These are phyloP conservation scores for Herpetospermum pedunculosum DNA, from an alignment of 306 rosid species.

Conservation along the genomic window DNA sequence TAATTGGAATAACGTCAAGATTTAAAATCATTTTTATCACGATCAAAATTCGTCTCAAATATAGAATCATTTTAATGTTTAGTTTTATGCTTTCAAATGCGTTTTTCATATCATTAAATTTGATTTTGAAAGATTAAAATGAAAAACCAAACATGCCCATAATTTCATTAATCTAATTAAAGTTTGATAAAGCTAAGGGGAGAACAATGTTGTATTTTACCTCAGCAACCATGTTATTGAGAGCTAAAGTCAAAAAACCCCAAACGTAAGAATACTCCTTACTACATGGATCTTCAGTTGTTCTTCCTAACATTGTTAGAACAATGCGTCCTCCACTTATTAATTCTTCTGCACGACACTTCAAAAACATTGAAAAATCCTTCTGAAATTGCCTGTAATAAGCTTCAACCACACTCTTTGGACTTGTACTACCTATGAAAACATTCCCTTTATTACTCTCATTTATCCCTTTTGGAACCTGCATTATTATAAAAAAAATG, in stretches of 20 bases:
- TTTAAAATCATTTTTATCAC: no score
- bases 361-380: background rate
- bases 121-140: no score
- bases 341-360: background rate
- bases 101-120: no score
- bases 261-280: background rate
- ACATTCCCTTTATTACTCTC: background rate
- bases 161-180: no score
- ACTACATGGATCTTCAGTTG: background rate
- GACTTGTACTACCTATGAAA: background rate
- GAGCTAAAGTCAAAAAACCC: conserved; percentile 15
- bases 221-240: conserved; percentile 33
- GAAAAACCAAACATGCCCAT: no score
- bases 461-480: background rate
- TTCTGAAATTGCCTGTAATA: background rate
- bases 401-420: background rate
- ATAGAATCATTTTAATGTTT: no score
- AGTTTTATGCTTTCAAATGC: no score
- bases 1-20: no score
- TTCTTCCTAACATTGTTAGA: conserved; percentile 15
- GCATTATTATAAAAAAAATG: no score
- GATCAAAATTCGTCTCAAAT: no score
- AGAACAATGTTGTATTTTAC: no score
- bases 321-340: background rate
- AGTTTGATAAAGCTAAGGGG: no score